A percentile compares a stretch with the other conserved stretches of the same genome.
Evolutionary conservation across 441 rosid genomes (phyloP).

Genomic region (Lepidium campestre): DNA sequence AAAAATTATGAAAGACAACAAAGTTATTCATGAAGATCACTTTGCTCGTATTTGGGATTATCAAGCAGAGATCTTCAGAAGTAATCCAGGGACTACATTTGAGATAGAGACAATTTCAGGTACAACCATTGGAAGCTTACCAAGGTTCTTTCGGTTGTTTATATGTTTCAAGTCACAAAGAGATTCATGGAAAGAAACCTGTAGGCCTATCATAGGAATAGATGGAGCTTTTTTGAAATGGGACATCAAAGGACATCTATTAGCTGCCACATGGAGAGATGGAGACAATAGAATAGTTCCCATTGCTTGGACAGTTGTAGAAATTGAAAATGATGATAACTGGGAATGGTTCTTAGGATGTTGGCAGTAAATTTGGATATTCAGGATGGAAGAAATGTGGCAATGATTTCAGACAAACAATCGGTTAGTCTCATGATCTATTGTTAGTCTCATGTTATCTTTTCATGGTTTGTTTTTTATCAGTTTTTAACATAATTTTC

Average conservation of each 20-base stretch:
- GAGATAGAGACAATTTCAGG: neutral
- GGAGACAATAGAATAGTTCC: neutral
- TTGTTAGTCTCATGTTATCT: no score
- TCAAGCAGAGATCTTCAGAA: neutral
- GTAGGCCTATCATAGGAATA: neutral
- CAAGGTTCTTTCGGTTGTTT: neutral
- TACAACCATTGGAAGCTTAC: neutral
- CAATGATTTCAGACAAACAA: neutral
- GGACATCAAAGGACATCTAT: neutral
- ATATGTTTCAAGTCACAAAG: neutral
- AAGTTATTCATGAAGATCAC: neutral
- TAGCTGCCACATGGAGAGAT: neutral
- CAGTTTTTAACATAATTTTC: neutral
- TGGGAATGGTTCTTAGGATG: neutral
- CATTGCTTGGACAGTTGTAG: neutral
- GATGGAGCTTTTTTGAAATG: neutral
- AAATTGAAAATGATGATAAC: neutral
- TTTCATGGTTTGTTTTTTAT: neutral
- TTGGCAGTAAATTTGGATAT: neutral
- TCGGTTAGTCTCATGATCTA: neutral
- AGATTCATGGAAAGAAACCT: neutral
- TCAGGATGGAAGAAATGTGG: neutral
- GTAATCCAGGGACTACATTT: neutral
- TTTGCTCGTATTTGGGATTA: neutral
- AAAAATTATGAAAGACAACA: neutral